These are phyloP conservation scores for Cercophora newfieldiana DNA, from an alignment of 495 filamentous ascomycete species.

Conservation along the genomic window DNA sequence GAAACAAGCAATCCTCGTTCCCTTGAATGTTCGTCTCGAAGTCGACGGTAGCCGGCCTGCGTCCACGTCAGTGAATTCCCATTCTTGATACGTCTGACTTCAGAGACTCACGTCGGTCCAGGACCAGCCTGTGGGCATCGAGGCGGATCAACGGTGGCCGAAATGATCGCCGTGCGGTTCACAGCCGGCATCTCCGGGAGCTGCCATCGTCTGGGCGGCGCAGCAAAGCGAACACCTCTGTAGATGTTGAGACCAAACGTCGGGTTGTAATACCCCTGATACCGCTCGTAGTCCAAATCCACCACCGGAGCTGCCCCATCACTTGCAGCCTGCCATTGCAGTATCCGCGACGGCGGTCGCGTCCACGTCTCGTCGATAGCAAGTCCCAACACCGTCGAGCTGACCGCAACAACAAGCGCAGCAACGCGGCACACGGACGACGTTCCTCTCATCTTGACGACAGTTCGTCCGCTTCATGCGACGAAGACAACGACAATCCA, in stretches of 20 bases:
- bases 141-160: conserved; percentile 32
- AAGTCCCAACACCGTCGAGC: background rate
- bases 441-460: background rate
- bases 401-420: background rate
- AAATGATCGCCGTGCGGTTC: conserved; percentile 18
- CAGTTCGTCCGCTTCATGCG: too few species aligned
- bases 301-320: conserved; percentile 26
- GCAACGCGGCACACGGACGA: background rate
- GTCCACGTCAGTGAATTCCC: background rate
- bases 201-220: conserved; percentile 39
- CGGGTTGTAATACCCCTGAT: conserved; percentile 35
- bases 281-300: conserved; percentile 39
- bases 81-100: too few species aligned
- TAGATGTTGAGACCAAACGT: conserved; percentile 35
- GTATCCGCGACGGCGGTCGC: background rate
- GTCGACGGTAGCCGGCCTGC: conserved; percentile 13
- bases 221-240: conserved; percentile 38
- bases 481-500: too few species aligned
- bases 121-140: conserved; percentile 35
- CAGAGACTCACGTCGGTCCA: conserved; percentile 24
- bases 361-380: background rate
- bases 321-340: background rate
- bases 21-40: conserved; percentile 27
- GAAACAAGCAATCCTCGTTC: conserved; percentile 54
- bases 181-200: conserved; percentile 30